phyloP scores from a whole-genome alignment of 164 flowering plant species.

The Stephania yunnanensis region DNA sequence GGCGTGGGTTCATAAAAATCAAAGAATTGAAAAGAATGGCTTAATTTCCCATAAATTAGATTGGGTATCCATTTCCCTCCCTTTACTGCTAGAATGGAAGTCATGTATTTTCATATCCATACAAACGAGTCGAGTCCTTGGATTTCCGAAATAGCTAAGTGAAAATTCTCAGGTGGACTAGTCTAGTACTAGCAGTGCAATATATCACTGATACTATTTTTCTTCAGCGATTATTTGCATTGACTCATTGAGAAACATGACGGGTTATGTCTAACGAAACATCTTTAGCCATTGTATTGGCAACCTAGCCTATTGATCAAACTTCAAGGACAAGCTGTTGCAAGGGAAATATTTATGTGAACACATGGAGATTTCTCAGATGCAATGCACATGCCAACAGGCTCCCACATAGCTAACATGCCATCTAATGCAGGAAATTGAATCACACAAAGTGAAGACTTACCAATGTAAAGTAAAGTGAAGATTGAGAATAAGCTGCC shows the following conservation, averaged over 20 bases:
- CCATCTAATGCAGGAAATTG: background rate
- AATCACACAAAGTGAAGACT: background rate
- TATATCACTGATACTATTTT: no score
- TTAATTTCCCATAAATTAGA: background rate
- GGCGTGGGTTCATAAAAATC: background rate
- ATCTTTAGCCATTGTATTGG: background rate
- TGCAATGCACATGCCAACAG: background rate
- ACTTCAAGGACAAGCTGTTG: background rate
- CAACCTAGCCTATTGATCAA: background rate
- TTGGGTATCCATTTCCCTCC: no score
- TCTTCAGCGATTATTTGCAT: no score
- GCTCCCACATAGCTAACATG: background rate
- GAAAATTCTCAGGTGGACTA: no score
- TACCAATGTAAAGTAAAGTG: conserved; percentile 91
- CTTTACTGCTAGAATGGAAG: no score
- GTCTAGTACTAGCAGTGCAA: no score
- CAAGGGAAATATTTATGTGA: background rate
- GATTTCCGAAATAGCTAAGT: no score
- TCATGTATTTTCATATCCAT: no score
- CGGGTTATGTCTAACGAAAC: background rate
- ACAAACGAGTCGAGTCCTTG: no score
- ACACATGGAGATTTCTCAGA: background rate
- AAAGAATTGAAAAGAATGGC: background rate
- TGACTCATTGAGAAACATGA: background rate
- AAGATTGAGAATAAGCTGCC: conserved; percentile 81